Conservation (phyloP, 352 stramenopile species). For the Peronospora farinosa region DNA sequence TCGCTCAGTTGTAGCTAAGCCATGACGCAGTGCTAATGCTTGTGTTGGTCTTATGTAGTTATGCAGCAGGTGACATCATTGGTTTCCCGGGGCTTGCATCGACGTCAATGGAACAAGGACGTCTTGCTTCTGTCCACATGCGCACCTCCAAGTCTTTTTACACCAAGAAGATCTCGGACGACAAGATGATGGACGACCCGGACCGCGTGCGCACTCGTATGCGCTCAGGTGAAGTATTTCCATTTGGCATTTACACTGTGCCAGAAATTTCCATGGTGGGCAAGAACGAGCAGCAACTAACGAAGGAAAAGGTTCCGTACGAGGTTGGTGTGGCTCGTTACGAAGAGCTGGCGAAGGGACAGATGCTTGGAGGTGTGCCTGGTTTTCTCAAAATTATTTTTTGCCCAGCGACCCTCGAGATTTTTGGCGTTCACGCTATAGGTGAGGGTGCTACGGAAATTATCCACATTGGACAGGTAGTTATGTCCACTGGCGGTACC, state of each 20-base stretch:
- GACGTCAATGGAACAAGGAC: slow-evolving; percentile 88
- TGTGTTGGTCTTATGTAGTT: slow-evolving; percentile 36
- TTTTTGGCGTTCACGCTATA: slow-evolving; percentile 80
- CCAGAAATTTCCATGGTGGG: slow-evolving; percentile 87
- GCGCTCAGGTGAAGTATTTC: slow-evolving; percentile 81
- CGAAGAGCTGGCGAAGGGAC: slow-evolving; percentile 78
- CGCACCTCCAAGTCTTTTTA: slow-evolving; percentile 60
- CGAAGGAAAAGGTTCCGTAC: slow-evolving; percentile 63
- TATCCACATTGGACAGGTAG: slow-evolving; percentile 86
- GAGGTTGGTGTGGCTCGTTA: slow-evolving; percentile 75
- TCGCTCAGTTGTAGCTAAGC: not conserved
- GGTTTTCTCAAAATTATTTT: slow-evolving; percentile 87
- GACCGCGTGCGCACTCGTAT: slow-evolving; percentile 70
- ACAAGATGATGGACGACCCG: slow-evolving; percentile 55
- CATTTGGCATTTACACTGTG: slow-evolving; percentile 86
- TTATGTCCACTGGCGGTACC: slow-evolving; percentile 77
- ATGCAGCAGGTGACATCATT: slow-evolving; percentile 87
- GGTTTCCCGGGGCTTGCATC: slow-evolving; percentile 85
- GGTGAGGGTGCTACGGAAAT: slow-evolving; percentile 85
- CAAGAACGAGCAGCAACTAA: slow-evolving; percentile 86
- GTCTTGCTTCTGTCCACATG: slow-evolving; percentile 85
- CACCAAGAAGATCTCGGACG: slow-evolving; percentile 35
- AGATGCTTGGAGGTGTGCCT: slow-evolving; percentile 76
- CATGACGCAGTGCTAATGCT: not conserved
- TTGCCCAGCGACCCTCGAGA: slow-evolving; percentile 60